phyloP scores from a whole-genome alignment of 2,329 filamentous ascomycete genomes.

The Laburnicola sp. region DNA sequence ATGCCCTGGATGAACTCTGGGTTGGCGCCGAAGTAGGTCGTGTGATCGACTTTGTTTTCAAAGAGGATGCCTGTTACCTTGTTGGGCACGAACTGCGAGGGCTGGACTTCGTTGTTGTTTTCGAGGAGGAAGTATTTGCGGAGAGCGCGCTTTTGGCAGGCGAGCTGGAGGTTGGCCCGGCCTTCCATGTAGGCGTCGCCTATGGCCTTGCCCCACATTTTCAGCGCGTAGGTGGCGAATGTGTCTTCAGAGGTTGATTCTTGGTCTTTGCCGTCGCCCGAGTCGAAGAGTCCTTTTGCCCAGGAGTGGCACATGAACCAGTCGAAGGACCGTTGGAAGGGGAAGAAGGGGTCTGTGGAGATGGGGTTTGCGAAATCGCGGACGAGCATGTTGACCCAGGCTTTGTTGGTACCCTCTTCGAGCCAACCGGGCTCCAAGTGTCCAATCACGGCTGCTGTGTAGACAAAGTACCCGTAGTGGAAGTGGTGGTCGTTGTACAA shows the following conservation, averaged over 20 bases:
- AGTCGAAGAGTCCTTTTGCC: constrained; percentile 80
- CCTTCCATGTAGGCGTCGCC: constrained; percentile 79
- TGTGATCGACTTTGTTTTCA: constrained; percentile 95
- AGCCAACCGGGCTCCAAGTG: constrained; percentile 80
- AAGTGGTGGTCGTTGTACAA: constrained; percentile 75
- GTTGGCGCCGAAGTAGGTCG: constrained; percentile 75
- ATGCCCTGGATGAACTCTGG: constrained; percentile 74
- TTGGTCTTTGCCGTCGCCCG: constrained; percentile 78
- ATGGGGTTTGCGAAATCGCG: constrained; percentile 83
- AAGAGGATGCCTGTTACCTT: constrained; percentile 76
- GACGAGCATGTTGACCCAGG: constrained; percentile 80
- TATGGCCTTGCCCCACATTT: constrained; percentile 86
- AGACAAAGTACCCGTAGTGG: constrained; percentile 83
- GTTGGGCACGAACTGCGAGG: constrained; percentile 77
- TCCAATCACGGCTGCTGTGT: constrained; percentile 82
- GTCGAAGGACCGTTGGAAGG: constrained; percentile 74
- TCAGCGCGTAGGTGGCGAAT: constrained; percentile 84
- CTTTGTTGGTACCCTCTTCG: constrained; percentile 63
- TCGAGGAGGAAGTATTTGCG: constrained; percentile 83
- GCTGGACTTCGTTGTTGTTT: constrained; percentile 71
- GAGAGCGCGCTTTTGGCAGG: constrained; percentile 73
- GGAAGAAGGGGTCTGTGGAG: constrained; percentile 69
- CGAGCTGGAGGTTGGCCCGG: constrained; percentile 78
- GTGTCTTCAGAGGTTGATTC: constrained; percentile 93
- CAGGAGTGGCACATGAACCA: constrained; percentile 93